Conservation (phyloP, 805 yeast genomes). For the Kuraishia ogatae region DNA sequence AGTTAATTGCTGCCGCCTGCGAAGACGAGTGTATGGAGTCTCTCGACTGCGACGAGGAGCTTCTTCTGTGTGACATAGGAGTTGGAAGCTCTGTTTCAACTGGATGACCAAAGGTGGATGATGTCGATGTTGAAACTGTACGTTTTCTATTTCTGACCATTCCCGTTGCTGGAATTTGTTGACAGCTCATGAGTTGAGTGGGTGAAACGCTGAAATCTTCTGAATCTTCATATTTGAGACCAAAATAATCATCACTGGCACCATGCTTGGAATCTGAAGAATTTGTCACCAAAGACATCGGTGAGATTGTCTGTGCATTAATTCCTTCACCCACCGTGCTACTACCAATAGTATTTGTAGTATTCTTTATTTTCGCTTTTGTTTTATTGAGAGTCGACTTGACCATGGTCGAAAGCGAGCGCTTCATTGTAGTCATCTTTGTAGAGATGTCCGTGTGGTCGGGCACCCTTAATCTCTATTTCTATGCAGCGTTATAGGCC, state of each 20-base stretch:
- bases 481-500: neutral
- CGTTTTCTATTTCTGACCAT: neutral
- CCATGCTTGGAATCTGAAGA: neutral
- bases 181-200: neutral
- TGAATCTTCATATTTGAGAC: neutral
- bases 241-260: neutral
- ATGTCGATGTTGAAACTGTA: neutral
- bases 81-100: neutral
- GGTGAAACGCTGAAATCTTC: neutral
- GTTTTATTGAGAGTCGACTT: conserved; percentile 1
- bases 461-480: neutral
- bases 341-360: neutral
- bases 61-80: neutral
- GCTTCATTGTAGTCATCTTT: conserved; percentile 2
- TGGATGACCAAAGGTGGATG: neutral
- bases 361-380: neutral
- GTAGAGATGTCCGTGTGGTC: neutral
- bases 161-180: neutral
- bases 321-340: neutral
- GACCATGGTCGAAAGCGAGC: conserved; percentile 3
- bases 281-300: neutral
- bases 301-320: neutral
- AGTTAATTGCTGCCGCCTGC: neutral
- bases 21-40: neutral
- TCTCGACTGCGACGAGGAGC: neutral